Evolutionary conservation across 2,329 filamentous ascomycete genomes (phyloP).

Genomic region (Fusarium pseudocircinatum): DNA sequence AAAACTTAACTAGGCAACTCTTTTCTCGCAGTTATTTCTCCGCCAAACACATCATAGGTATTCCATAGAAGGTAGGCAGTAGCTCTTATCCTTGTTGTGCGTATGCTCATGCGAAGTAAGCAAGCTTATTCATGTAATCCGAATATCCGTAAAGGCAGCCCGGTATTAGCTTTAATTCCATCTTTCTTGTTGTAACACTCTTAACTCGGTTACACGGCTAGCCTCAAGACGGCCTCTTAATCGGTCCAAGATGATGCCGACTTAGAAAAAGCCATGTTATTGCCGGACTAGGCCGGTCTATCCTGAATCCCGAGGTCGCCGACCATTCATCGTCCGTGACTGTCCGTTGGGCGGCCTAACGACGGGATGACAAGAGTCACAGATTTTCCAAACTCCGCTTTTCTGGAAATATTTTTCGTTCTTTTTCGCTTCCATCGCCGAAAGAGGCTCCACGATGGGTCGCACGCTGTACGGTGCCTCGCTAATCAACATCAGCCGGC

Average conservation of each 20-base stretch:
- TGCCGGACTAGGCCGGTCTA: conserved; percentile 20
- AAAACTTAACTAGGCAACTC: conserved; percentile 9
- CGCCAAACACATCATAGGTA: conserved; percentile 2
- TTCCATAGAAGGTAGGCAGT: not conserved
- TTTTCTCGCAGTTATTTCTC: conserved; percentile 12
- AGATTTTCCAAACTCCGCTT: conserved; percentile 23
- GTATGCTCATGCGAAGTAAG: not conserved
- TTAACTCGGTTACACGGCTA: conserved; percentile 20
- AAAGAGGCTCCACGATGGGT: conserved; percentile 17
- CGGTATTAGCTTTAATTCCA: not conserved
- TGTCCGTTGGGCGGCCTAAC: conserved; percentile 14
- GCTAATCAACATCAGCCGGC: conserved; percentile 17
- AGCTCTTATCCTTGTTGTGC: not conserved
- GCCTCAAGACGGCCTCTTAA: conserved; percentile 9
- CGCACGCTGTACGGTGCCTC: conserved; percentile 1
- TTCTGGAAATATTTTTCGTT: conserved; percentile 28
- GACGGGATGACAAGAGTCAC: conserved; percentile 32
- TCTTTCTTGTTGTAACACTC: not conserved
- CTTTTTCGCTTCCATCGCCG: conserved; percentile 27
- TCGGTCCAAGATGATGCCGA: conserved; percentile 29
- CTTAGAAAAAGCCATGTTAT: conserved; percentile 19
- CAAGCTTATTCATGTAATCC: conserved; percentile 1
- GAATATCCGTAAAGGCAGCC: conserved; percentile 8
- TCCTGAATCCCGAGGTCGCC: conserved; percentile 24
- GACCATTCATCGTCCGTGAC: conserved; percentile 19